Evolutionary conservation across 1,284 basidiomycete species (phyloP).

Genomic region (Puccinia horiana): DNA sequence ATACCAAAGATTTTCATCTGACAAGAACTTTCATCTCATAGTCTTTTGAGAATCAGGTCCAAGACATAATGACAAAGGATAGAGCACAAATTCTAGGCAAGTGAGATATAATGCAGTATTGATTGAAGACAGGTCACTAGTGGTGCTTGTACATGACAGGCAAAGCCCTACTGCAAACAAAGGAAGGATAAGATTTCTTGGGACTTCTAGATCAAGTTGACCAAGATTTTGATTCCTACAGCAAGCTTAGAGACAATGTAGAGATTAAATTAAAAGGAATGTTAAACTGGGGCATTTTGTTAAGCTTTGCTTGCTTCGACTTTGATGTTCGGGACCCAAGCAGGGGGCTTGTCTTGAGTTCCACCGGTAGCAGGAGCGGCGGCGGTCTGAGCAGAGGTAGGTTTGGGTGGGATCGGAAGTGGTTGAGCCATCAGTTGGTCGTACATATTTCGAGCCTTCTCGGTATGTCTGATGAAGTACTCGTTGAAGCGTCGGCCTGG

Average conservation of each 20-base stretch:
- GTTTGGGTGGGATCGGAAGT: slow-evolving; percentile 37
- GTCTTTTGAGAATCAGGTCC: too few species aligned
- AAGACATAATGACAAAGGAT: background rate
- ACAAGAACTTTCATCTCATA: too few species aligned
- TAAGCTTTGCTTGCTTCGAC: background rate
- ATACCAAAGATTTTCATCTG: too few species aligned
- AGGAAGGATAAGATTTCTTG: background rate
- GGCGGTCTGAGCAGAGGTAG: background rate
- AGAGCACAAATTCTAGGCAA: background rate
- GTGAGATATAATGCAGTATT: background rate
- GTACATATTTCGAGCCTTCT: slow-evolving; percentile 40
- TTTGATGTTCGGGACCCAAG: slow-evolving; percentile 34
- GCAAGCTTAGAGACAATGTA: background rate
- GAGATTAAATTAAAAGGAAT: background rate
- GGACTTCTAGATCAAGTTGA: background rate
- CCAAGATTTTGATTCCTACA: background rate
- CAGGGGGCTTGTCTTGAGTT: slow-evolving; percentile 26
- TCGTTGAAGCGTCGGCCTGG: slow-evolving; percentile 45
- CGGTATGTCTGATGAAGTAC: slow-evolving; percentile 46
- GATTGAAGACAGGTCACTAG: background rate
- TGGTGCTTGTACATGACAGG: background rate
- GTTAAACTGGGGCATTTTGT: background rate
- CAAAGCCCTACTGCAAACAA: background rate
- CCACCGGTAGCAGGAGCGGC: background rate
- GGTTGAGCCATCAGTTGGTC: slow-evolving; percentile 41